Conservation (phyloP, 108 stramenopile species). For the Mediolabrus comicus region DNA sequence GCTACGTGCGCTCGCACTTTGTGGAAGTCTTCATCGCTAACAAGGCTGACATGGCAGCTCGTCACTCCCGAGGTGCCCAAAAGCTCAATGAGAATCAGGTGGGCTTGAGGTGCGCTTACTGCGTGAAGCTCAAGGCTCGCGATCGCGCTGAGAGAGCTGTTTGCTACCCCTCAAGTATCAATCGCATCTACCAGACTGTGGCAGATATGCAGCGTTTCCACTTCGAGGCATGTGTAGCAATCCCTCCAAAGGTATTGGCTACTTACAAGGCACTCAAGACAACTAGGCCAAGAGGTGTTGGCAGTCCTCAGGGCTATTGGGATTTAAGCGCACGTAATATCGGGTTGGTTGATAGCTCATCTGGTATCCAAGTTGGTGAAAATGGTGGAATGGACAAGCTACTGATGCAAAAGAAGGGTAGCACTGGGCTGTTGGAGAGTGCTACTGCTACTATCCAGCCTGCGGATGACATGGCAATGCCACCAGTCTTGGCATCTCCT, state of each 20-base stretch:
- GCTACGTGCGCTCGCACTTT: constrained; percentile 83
- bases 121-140: constrained; percentile 68
- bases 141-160: constrained; percentile 88
- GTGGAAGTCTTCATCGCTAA: constrained; percentile 84
- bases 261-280: constrained; percentile 82
- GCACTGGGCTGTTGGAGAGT: constrained; percentile 13
- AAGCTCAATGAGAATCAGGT: constrained; percentile 79
- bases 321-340: constrained; percentile 76
- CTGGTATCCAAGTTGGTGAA: constrained; percentile 58
- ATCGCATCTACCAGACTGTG: constrained; percentile 79
- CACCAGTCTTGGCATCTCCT: not conserved
- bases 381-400: constrained; percentile 1
- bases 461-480: not conserved
- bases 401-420: constrained; percentile 21
- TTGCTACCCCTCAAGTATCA: constrained; percentile 75
- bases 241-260: constrained; percentile 63
- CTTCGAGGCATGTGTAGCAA: constrained; percentile 82
- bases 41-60: constrained; percentile 69
- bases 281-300: constrained; percentile 82
- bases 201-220: constrained; percentile 90
- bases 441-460: too few species aligned
- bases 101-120: constrained; percentile 84
- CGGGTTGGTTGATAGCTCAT: constrained; percentile 72
- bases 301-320: constrained; percentile 88
- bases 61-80: constrained; percentile 86